Base-by-base conservation (phyloP, 2,329 filamentous ascomycete species). In the Plenodomus lindquistii region DNA sequence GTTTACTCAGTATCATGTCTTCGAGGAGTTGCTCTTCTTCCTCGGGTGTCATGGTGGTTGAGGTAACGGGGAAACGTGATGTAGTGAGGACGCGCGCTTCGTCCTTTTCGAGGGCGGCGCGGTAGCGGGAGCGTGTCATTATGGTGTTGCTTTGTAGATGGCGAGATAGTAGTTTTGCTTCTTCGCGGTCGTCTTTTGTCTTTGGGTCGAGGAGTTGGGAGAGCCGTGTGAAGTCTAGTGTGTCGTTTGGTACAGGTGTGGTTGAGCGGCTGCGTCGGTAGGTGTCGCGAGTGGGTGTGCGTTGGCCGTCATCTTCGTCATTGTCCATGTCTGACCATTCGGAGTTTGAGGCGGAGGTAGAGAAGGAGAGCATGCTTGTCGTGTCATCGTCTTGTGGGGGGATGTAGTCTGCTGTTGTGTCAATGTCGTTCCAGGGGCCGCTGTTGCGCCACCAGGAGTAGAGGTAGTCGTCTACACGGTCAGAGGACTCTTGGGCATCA, bases 381-480 rank as follows among this genome's bases (percentile, higher is more conserved):
- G 82, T 83, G 65, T 95, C 90, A 65, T 95, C 90, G 65, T 87
- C 80, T 10, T 77, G 70, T 2, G 70, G 63, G 1, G 86, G 86
- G 24, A 78, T 71, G 69, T 92, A 97, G 54, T 93, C 88, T 21
- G 88, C 89, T 63, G 89, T 96, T 4, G 80, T 79, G 67, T 97
- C 93, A 24, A 86, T 79, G 15, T 86, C 85, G 1, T 93, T 92
- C 85, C 91, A 97, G 76, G 89, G 89, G 7, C 89, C 91, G 17
- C 90, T 91, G 44, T 80, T 78, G 43, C 88, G 85, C 88, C 91
- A 97, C 83, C 92, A 94, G 22, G 79, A 78, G 69, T 97, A 97
- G 1, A 97, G 75, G 49, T 85, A 86, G 2, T 81, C 79, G 55
- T 93, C 87, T 2, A 97, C 77, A 34, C 83, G 82, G 21, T 82